Base-by-base conservation (phyloP, 2,329 filamentous ascomycete species). In the Akanthomyces uredinophilus region DNA sequence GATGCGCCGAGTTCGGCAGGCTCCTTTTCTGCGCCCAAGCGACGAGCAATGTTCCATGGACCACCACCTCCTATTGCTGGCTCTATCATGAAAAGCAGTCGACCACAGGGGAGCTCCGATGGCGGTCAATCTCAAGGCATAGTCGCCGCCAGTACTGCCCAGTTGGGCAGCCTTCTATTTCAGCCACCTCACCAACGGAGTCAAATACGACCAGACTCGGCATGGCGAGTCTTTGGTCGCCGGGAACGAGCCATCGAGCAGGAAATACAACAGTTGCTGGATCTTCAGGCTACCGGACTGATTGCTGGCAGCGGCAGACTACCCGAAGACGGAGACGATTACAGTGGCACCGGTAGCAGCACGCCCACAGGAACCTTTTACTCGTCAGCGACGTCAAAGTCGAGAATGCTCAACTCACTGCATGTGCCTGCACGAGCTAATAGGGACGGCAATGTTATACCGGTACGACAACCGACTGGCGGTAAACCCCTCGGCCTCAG, bases 391-490 rank as follows among this genome's bases (percentile, higher is more conserved):
- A 75, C 73, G 0, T 75, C 76, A 35, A 75, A 72, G 44, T 77
- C 76, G 3, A 75, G 72, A 18, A 76, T 78, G 73, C 64, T 68
- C 27, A 76, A 70, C 59, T 77, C 74, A 0, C 69, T 87, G 56
- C 78, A 80, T 43, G 68, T 76, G 1, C 73, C 74, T 0, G 70
- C 72, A 2, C 70, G 69, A 6, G 73, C 77, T 0, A 77, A 75
- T 0, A 66, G 74, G 1, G 72, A 77, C 5, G 81, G 80, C 10
- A 77, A 77, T n/a, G 75, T 88, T 51, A 78, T 86, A n/a, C 87
- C 85, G 1, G 82, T 86, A 43, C 81, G 81, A 32, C 85, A 88
- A 65, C 85, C 85, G 0, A 77, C 76, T 35, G 65, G 67, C 18
- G 67, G 75, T 49, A 80, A 79, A 61, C 83, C 80, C 41, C 71